Conservation (phyloP, 495 filamentous ascomycete genomes). For the Aspergillus saccharolyticus region DNA sequence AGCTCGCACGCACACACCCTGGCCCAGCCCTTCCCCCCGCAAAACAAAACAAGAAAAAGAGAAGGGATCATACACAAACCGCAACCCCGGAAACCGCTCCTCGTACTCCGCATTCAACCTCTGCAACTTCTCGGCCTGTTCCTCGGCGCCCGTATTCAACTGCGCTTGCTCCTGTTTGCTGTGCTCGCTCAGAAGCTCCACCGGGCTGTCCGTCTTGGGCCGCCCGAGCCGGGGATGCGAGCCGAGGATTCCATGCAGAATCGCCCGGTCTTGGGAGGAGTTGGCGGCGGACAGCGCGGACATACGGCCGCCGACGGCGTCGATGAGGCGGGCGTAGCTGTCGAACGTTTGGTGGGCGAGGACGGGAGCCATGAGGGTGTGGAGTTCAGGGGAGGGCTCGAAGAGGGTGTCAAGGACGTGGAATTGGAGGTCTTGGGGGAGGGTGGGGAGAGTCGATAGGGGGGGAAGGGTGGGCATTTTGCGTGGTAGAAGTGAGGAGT, state of each 20-base stretch:
- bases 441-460: slow-evolving; percentile 34
- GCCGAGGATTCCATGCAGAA: slow-evolving; percentile 64
- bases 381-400: slow-evolving; percentile 73
- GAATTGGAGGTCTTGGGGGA: slow-evolving; percentile 50
- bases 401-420: slow-evolving; percentile 74
- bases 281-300: slow-evolving; percentile 42
- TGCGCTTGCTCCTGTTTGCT: slow-evolving; percentile 73
- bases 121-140: slow-evolving; percentile 42
- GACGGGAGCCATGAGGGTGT: slow-evolving; percentile 60
- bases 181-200: slow-evolving; percentile 57
- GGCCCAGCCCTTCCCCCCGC: no score
- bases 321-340: slow-evolving; percentile 54
- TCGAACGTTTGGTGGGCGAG: slow-evolving; percentile 56
- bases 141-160: slow-evolving; percentile 50
- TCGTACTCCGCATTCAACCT: slow-evolving; percentile 76
- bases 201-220: slow-evolving; percentile 38
- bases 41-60: background rate
- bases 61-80: slow-evolving; percentile 64
- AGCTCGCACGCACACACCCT: background rate
- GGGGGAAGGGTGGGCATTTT: background rate
- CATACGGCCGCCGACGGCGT: slow-evolving; percentile 50
- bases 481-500: no score
- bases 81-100: slow-evolving; percentile 67
- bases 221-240: slow-evolving; percentile 81
- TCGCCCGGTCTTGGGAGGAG: slow-evolving; percentile 43